Percentiles rank a stretch among this genome's conserved stretches.
phyloP scores from a whole-genome alignment of 2,329 filamentous ascomycete species.

The Ceratocystis smalleyi region DNA sequence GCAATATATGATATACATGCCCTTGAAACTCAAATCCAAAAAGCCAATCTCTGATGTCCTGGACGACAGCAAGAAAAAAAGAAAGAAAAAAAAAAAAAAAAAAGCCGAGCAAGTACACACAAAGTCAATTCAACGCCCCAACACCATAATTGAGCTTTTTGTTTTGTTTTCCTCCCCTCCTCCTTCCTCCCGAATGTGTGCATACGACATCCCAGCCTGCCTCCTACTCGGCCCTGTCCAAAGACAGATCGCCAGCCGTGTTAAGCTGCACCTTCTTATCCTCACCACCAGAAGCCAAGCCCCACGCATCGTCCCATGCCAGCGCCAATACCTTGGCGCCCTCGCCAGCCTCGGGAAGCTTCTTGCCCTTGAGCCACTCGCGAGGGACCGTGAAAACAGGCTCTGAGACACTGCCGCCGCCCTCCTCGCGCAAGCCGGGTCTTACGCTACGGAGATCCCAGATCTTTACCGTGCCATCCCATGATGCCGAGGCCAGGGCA shows the following conservation, averaged over 20 bases:
- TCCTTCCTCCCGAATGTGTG: background rate
- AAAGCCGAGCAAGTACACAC: background rate
- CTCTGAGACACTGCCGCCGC: slow-evolving; percentile 50
- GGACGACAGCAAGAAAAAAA: background rate
- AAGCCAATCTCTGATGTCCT: slow-evolving; percentile 8
- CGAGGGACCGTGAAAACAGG: slow-evolving; percentile 60
- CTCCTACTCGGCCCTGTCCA: slow-evolving; percentile 6
- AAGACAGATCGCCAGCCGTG: slow-evolving; percentile 12
- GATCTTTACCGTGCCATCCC: slow-evolving; percentile 82
- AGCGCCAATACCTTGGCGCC: slow-evolving; percentile 84
- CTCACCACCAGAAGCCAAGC: slow-evolving; percentile 82
- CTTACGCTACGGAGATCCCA: slow-evolving; percentile 76
- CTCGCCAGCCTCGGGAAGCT: slow-evolving; percentile 55
- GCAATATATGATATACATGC: slow-evolving; percentile 12
- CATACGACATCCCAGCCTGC: too few species aligned
- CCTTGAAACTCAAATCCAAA: slow-evolving; percentile 2
- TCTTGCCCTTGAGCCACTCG: slow-evolving; percentile 52
- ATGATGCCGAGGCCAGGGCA: slow-evolving; percentile 73
- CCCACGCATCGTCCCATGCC: slow-evolving; percentile 69
- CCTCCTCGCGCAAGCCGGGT: slow-evolving; percentile 43
- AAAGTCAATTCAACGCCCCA: slow-evolving; percentile 12
- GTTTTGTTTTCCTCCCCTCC: slow-evolving; percentile 1
- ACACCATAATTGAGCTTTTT: slow-evolving; percentile 9
- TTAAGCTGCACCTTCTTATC: slow-evolving; percentile 94
- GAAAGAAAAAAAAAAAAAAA: background rate